Conservation (phyloP, 1,139 yeast species). For the Blastobotrys proliferans region DNA sequence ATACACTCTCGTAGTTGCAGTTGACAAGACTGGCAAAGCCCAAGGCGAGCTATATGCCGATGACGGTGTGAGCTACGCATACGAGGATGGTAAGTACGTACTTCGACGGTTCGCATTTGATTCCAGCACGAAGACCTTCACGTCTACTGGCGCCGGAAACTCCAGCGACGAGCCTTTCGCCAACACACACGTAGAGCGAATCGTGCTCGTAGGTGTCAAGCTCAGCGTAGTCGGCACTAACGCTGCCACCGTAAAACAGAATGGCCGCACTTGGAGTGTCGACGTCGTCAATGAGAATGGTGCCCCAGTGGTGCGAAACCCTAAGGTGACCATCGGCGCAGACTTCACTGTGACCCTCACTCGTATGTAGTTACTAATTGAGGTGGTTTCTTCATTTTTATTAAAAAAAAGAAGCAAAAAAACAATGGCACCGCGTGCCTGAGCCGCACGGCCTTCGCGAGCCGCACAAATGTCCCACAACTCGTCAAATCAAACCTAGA, state of each 20-base stretch:
- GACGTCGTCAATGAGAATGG: conserved; percentile 23
- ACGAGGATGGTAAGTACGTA: conserved; percentile 33
- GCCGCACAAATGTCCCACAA: too few relatives aligned
- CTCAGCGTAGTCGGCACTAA: conserved; percentile 16
- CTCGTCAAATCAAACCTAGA: too few relatives aligned
- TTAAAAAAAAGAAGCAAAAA: too few relatives aligned
- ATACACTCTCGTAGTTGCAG: conserved; percentile 67
- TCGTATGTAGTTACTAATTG: too few relatives aligned
- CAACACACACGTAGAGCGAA: conserved; percentile 47
- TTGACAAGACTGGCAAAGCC: conserved; percentile 42
- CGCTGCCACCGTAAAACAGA: conserved; percentile 37
- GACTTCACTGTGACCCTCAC: conserved; percentile 52
- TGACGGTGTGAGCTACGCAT: conserved; percentile 76
- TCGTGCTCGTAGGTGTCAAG: conserved; percentile 48
- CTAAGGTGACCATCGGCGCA: conserved; percentile 46
- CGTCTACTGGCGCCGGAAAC: conserved; percentile 48
- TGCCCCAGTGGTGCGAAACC: conserved; percentile 46
- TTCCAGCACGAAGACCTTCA: conserved; percentile 57
- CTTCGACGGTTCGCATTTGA: conserved; percentile 15
- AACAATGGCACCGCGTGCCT: too few relatives aligned
- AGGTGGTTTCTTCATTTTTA: too few relatives aligned
- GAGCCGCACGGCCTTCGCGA: too few relatives aligned
- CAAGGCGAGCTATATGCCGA: conserved; percentile 64
- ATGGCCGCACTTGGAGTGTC: conserved; percentile 38
- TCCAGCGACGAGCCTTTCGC: conserved; percentile 21